Evolutionary conservation across 495 filamentous ascomycete species (phyloP).

Genomic region (Hypoxylon subgilvum): DNA sequence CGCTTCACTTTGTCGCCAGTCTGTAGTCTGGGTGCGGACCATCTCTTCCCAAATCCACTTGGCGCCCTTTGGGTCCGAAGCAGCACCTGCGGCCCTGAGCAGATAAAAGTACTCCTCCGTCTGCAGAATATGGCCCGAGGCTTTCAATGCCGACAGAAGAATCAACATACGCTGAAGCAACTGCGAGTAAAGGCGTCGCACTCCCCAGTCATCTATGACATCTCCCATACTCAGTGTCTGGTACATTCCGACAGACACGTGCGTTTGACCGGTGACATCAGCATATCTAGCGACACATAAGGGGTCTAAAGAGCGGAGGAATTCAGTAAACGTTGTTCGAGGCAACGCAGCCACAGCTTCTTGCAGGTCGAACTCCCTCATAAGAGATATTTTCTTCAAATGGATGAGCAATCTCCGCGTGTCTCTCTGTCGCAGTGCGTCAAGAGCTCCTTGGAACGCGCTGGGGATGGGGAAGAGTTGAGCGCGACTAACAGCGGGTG

Average conservation of each 20-base stretch:
- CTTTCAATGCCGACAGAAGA: conserved; percentile 31
- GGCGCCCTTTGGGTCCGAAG: conserved; percentile 28
- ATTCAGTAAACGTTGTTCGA: conserved; percentile 45
- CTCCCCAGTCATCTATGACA: conserved; percentile 42
- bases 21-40: neutral
- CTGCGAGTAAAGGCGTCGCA: conserved; percentile 35
- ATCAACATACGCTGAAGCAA: conserved; percentile 31
- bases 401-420: conserved; percentile 24
- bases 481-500: neutral
- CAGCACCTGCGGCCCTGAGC: conserved; percentile 46
- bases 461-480: neutral
- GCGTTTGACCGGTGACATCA: conserved; percentile 31
- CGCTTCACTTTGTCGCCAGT: conserved; percentile 23
- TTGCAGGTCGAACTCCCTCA: conserved; percentile 14
- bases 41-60: conserved; percentile 39
- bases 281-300: conserved; percentile 28
- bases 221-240: conserved; percentile 30
- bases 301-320: conserved; percentile 47
- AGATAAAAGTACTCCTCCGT: conserved; percentile 42
- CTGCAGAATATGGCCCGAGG: conserved; percentile 27
- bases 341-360: conserved; percentile 31
- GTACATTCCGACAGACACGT: conserved; percentile 38
- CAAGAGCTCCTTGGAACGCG: conserved; percentile 23
- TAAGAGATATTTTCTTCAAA: conserved; percentile 14
- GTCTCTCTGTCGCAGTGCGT: conserved; percentile 29